Conservation (phyloP, 2,329 filamentous ascomycete species). For the Ophiocordyceps camponoti-floridani region DNA sequence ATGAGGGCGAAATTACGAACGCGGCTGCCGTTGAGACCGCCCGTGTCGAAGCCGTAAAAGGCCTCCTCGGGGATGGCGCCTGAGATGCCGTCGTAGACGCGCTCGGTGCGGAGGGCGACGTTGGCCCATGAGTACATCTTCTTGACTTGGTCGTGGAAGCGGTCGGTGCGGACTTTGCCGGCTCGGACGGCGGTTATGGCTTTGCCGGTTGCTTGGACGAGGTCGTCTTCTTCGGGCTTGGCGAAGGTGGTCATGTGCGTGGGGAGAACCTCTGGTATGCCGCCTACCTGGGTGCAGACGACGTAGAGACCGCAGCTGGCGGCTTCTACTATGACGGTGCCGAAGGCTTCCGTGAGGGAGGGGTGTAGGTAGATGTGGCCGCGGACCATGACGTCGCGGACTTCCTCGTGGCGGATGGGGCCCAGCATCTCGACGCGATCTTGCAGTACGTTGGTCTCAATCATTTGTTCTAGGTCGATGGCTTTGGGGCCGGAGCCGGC, state of each 20-base stretch:
- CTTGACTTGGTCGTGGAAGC: constrained; percentile 92
- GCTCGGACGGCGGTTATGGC: constrained; percentile 76
- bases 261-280: constrained; percentile 89
- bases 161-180: constrained; percentile 76
- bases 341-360: constrained; percentile 88
- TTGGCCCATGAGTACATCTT: constrained; percentile 99
- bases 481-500: constrained; percentile 91
- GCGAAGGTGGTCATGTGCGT: constrained; percentile 96
- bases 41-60: constrained; percentile 69
- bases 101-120: constrained; percentile 80
- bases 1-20: constrained; percentile 84
- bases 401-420: constrained; percentile 84
- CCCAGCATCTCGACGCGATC: constrained; percentile 88
- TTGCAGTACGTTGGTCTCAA: constrained; percentile 85
- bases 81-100: constrained; percentile 86
- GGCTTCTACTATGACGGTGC: constrained; percentile 93
- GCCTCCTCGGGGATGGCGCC: constrained; percentile 72
- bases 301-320: constrained; percentile 92
- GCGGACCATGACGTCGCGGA: constrained; percentile 91
- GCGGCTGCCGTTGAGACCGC: constrained; percentile 49
- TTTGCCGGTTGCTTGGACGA: constrained; percentile 74
- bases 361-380: constrained; percentile 95
- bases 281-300: constrained; percentile 89
- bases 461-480: constrained; percentile 95
- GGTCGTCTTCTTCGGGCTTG: constrained; percentile 87